Percentiles rank a stretch among this genome's conserved stretches.
phyloP scores from a whole-genome alignment of 176 grass and related monocot species.

The Ampelocalamus luodianensis region DNA sequence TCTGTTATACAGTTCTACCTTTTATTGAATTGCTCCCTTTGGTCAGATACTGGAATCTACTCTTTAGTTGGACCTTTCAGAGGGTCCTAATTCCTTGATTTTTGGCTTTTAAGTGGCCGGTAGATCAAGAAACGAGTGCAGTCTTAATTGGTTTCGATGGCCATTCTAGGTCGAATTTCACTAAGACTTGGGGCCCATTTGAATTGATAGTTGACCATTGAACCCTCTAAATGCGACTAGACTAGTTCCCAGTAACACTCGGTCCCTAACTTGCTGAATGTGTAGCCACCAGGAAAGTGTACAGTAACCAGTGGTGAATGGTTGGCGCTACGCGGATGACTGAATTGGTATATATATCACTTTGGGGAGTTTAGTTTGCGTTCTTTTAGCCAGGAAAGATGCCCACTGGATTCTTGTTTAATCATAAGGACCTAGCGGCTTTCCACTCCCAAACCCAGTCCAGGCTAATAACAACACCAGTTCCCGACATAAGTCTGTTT shows the following conservation, averaged over 20 bases:
- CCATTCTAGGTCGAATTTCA: too few species aligned
- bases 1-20: not conserved
- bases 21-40: not conserved
- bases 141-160: too few species aligned
- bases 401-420: not conserved
- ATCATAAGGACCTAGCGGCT: slow-evolving; percentile 5
- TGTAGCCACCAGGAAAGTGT: not conserved
- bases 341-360: not conserved
- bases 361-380: not conserved
- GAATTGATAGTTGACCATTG: too few species aligned
- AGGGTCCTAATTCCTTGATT: too few species aligned
- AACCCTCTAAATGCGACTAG: too few species aligned
- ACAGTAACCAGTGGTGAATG: not conserved
- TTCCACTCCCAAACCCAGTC: slow-evolving; percentile 6
- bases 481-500: not conserved
- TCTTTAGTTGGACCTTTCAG: too few species aligned
- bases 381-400: not conserved
- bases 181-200: too few species aligned
- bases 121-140: too few species aligned
- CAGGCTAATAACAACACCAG: slow-evolving; percentile 16
- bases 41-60: not conserved
- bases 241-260: too few species aligned
- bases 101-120: too few species aligned
- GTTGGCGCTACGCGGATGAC: not conserved
- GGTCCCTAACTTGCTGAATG: too few species aligned